These are phyloP conservation scores for Candida koratica DNA, from an alignment of 805 yeast species.

Conservation along the genomic window DNA sequence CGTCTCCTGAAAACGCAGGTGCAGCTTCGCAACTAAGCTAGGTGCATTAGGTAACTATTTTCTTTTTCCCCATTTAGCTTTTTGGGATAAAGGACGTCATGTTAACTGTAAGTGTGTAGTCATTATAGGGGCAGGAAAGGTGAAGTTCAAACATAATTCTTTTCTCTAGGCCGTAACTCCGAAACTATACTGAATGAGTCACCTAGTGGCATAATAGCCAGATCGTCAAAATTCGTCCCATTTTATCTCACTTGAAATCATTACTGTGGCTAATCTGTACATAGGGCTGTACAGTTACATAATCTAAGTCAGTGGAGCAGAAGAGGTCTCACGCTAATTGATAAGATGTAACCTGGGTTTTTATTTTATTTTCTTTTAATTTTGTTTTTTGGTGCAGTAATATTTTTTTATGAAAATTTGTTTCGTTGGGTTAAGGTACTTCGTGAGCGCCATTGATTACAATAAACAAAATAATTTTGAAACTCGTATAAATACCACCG, in stretches of 20 bases:
- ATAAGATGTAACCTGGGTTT: neutral
- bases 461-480: conserved; percentile 1
- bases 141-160: too few relatives aligned
- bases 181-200: too few relatives aligned
- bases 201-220: too few relatives aligned
- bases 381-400: neutral
- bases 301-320: too few relatives aligned
- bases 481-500: conserved; percentile 3
- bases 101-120: neutral
- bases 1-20: conserved; percentile 8
- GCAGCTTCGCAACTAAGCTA: conserved; percentile 5
- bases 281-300: too few relatives aligned
- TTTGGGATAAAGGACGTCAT: neutral
- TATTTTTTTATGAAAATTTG: neutral
- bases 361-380: neutral
- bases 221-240: too few relatives aligned
- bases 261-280: too few relatives aligned
- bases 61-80: conserved; percentile 4
- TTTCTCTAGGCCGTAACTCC: too few relatives aligned
- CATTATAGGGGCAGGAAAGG: neutral
- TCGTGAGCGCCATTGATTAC: neutral
- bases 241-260: too few relatives aligned
- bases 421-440: conserved; percentile 1
- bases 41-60: conserved; percentile 2
- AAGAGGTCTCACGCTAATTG: too few relatives aligned